phyloP scores from a whole-genome alignment of 2,329 filamentous ascomycete species.

The Neospermospora avenae region DNA sequence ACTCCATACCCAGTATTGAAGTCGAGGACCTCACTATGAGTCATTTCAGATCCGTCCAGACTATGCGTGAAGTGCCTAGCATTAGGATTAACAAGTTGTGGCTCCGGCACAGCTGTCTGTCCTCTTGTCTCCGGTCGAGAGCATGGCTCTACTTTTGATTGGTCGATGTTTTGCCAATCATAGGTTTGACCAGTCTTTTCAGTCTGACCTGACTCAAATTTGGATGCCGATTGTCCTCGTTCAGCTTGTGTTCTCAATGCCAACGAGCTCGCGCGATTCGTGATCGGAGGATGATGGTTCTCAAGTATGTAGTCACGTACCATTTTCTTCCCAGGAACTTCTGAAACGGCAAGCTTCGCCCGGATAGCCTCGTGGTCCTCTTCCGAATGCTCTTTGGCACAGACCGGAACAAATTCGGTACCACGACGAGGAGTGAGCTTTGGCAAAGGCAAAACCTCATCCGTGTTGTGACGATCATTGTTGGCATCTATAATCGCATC shows the following conservation, averaged over 20 bases:
- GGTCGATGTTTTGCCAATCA: slow-evolving; percentile 27
- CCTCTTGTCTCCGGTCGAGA: neutral
- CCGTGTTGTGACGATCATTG: neutral
- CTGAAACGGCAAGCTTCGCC: slow-evolving; percentile 19
- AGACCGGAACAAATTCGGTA: slow-evolving; percentile 8
- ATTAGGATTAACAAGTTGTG: neutral
- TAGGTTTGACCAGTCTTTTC: slow-evolving; percentile 18
- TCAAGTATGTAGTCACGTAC: slow-evolving; percentile 27
- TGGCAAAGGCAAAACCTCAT: slow-evolving; percentile 13
- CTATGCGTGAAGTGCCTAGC: slow-evolving; percentile 19
- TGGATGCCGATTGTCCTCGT: slow-evolving; percentile 11
- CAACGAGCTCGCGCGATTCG: slow-evolving; percentile 24
- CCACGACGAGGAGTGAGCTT: slow-evolving; percentile 15
- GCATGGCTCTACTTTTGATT: slow-evolving; percentile 11
- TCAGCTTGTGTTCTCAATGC: slow-evolving; percentile 23
- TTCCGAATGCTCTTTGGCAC: slow-evolving; percentile 18
- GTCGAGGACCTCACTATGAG: slow-evolving; percentile 27
- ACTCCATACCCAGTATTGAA: slow-evolving; percentile 27
- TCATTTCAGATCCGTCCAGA: slow-evolving; percentile 23
- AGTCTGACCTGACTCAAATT: slow-evolving; percentile 10
- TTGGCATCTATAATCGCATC: neutral
- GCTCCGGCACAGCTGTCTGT: neutral
- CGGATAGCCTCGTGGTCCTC: slow-evolving; percentile 21
- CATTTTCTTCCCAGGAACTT: slow-evolving; percentile 24
- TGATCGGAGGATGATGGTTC: slow-evolving; percentile 21